These are phyloP conservation scores for Apiospora phragmitis DNA, from an alignment of 2,329 filamentous ascomycete species.

Conservation along the genomic window DNA sequence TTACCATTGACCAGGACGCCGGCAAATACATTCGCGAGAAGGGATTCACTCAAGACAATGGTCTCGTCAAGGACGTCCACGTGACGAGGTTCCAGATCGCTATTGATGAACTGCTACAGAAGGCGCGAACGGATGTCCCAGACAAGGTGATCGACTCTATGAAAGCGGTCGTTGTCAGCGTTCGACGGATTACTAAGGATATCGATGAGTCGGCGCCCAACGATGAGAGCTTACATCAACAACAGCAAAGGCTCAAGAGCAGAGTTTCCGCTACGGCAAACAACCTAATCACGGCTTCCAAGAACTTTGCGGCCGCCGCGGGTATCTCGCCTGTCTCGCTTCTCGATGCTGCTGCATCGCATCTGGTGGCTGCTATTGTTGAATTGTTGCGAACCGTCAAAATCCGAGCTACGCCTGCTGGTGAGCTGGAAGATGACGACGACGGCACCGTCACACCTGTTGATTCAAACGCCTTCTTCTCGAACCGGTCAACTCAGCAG, in stretches of 20 bases:
- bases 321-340: constrained; percentile 92
- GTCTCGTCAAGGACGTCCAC: constrained; percentile 85
- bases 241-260: constrained; percentile 71
- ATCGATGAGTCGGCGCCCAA: constrained; percentile 61
- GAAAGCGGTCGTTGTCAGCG: constrained; percentile 80
- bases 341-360: constrained; percentile 88
- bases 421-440: constrained; percentile 77
- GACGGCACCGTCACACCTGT: constrained; percentile 66
- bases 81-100: constrained; percentile 94
- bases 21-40: constrained; percentile 65
- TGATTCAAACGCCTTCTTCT: constrained; percentile 70
- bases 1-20: constrained; percentile 70
- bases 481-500: constrained; percentile 46
- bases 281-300: constrained; percentile 90
- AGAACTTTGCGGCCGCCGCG: constrained; percentile 81
- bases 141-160: constrained; percentile 79
- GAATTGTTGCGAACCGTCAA: constrained; percentile 84
- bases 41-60: constrained; percentile 68
- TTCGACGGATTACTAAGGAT: constrained; percentile 83
- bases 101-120: constrained; percentile 84
- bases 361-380: constrained; percentile 82
- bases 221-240: constrained; percentile 54
- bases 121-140: constrained; percentile 72
- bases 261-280: constrained; percentile 92
- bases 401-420: constrained; percentile 72